Conservation (phyloP, 2,329 filamentous ascomycete species). For the Phyllosticta citribraziliensis region DNA sequence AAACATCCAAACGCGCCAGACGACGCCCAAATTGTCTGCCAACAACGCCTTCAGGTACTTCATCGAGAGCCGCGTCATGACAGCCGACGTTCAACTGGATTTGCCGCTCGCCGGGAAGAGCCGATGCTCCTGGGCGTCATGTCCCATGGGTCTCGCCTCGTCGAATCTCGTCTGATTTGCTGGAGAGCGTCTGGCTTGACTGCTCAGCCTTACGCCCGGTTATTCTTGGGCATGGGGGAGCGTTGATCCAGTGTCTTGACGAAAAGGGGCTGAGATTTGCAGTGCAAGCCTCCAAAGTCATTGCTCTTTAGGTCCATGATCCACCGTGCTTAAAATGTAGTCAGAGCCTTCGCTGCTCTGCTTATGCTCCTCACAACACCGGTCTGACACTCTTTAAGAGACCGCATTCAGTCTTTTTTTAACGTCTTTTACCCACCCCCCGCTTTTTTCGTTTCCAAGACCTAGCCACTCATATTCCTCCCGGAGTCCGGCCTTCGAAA, state of each 20-base stretch:
- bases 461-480: neutral
- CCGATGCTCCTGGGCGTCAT: neutral
- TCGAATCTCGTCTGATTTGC: neutral
- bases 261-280: neutral
- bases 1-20: neutral
- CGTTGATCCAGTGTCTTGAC: neutral
- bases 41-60: neutral
- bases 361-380: neutral
- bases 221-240: neutral
- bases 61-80: neutral
- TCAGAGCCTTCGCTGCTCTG: neutral
- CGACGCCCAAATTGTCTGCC: neutral
- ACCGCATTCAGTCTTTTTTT: neutral
- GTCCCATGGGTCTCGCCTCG: neutral
- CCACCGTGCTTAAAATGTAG: neutral
- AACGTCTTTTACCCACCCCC: neutral
- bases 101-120: neutral
- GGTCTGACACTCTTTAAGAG: neutral
- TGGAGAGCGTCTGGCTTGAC: neutral
- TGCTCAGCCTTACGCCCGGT: neutral
- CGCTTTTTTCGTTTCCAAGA: neutral
- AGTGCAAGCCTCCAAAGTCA: neutral
- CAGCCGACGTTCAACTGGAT: neutral
- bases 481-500: neutral
- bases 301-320: neutral